These are phyloP conservation scores for Sarcodon aspratus DNA, from an alignment of 768 basidiomycete species.

Conservation along the genomic window DNA sequence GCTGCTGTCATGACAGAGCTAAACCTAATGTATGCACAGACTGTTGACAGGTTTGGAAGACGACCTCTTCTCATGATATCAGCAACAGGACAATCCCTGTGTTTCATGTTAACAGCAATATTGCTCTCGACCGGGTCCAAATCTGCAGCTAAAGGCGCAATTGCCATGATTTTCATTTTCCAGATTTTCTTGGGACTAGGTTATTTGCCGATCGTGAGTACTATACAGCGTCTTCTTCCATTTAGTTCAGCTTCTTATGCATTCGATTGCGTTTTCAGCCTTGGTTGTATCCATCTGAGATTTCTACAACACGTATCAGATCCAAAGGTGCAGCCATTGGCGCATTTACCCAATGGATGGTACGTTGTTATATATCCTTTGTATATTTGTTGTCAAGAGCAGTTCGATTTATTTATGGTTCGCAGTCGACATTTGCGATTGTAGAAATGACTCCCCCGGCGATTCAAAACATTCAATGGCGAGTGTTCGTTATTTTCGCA, in stretches of 20 bases:
- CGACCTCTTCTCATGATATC: conserved; percentile 25
- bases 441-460: conserved; percentile 31
- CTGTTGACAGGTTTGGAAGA: conserved; percentile 28
- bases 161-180: conserved; percentile 29
- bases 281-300: conserved; percentile 28
- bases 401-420: no score
- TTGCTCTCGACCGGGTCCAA: conserved; percentile 23
- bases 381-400: no score
- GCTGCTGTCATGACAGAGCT: background rate
- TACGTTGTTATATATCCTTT: background rate
- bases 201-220: conserved; percentile 25
- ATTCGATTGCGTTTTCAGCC: conserved; percentile 7
- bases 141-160: conserved; percentile 23
- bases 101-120: conserved; percentile 24
- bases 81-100: conserved; percentile 24
- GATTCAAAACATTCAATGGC: conserved; percentile 30
- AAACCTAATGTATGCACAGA: conserved; percentile 12
- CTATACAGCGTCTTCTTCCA: background rate
- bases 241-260: background rate
- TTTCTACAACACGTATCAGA: conserved; percentile 27
- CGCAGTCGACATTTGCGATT: conserved; percentile 20
- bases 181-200: conserved; percentile 30
- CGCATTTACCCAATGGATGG: conserved; percentile 12
- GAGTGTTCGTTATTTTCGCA: conserved; percentile 34
- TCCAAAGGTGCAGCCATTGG: conserved; percentile 23